Evolutionary conservation across 2,329 filamentous ascomycete genomes (phyloP).

Genomic region (Bipolaris victoriae): DNA sequence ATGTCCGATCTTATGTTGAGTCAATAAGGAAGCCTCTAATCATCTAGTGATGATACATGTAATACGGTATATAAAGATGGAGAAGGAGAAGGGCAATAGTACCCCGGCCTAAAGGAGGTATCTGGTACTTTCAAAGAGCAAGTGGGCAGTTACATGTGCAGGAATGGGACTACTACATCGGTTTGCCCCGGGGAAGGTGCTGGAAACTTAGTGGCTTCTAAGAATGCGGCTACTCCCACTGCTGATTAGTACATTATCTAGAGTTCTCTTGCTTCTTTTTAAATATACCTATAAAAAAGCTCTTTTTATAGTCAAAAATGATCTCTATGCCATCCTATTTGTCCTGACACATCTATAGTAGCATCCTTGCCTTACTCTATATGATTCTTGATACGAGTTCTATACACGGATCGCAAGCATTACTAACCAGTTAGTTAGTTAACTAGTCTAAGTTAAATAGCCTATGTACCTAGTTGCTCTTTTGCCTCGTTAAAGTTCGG

Average conservation of each 20-base stretch:
- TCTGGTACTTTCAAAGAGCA: conserved; percentile 8
- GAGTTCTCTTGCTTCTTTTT: no score
- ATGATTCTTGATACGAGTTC: not conserved
- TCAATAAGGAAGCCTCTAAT: conserved; percentile 2
- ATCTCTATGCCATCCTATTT: not conserved
- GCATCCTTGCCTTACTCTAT: not conserved
- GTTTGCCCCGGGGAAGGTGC: conserved; percentile 8
- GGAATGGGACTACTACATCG: conserved; percentile 9
- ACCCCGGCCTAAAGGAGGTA: conserved; percentile 7
- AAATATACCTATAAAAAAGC: not conserved
- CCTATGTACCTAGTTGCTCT: not conserved
- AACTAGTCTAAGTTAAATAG: no score
- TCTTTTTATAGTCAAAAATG: not conserved
- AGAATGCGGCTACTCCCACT: not conserved
- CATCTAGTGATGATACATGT: conserved; percentile 10
- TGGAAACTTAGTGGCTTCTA: not conserved
- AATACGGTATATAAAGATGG: not conserved
- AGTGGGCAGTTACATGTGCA: conserved; percentile 20
- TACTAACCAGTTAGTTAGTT: not conserved
- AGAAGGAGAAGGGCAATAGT: conserved; percentile 6
- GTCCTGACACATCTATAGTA: not conserved
- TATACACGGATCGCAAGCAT: not conserved
- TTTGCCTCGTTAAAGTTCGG: not conserved
- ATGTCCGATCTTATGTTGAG: conserved; percentile 1
- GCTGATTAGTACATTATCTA: not conserved